phyloP scores from a whole-genome alignment of 495 filamentous ascomycete genomes.

The Hyaloscypha hepaticicola region DNA sequence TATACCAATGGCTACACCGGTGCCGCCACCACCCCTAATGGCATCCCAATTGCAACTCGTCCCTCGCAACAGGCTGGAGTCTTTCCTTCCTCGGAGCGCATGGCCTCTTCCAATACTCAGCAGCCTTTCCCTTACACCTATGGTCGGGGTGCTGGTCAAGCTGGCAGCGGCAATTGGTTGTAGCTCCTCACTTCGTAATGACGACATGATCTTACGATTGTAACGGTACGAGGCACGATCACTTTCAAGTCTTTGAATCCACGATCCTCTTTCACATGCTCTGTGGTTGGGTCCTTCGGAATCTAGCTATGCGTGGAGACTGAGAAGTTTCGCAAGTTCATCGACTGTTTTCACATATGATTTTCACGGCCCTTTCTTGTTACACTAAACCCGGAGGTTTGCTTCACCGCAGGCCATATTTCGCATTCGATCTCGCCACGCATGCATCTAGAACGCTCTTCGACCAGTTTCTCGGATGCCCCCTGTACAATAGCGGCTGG shows the following conservation, averaged over 20 bases:
- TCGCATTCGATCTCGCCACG: conserved; percentile 23
- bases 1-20: conserved; percentile 28
- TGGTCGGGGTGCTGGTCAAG: conserved; percentile 22
- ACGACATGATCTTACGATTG: conserved; percentile 34
- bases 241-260: conserved; percentile 26
- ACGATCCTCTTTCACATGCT: conserved; percentile 12
- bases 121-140: conserved; percentile 25
- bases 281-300: not conserved
- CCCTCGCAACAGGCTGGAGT: conserved; percentile 13
- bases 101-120: conserved; percentile 12
- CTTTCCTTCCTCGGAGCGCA: conserved; percentile 21
- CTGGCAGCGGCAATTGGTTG: conserved; percentile 29
- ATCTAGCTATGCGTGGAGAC: not conserved
- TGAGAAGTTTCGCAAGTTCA: conserved; percentile 17
- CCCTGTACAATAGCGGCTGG: conserved; percentile 31
- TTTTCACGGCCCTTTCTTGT: conserved; percentile 35
- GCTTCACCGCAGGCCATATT: conserved; percentile 17
- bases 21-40: conserved; percentile 18
- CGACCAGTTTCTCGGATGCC: conserved; percentile 20
- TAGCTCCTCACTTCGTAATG: conserved; percentile 26
- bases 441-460: conserved; percentile 25
- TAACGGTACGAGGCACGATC: conserved; percentile 36
- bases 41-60: conserved; percentile 19
- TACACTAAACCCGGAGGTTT: conserved; percentile 29
- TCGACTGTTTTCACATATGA: conserved; percentile 34